phyloP scores from a whole-genome alignment of 345 rosid species.

The Eucalyptus cloeziana region DNA sequence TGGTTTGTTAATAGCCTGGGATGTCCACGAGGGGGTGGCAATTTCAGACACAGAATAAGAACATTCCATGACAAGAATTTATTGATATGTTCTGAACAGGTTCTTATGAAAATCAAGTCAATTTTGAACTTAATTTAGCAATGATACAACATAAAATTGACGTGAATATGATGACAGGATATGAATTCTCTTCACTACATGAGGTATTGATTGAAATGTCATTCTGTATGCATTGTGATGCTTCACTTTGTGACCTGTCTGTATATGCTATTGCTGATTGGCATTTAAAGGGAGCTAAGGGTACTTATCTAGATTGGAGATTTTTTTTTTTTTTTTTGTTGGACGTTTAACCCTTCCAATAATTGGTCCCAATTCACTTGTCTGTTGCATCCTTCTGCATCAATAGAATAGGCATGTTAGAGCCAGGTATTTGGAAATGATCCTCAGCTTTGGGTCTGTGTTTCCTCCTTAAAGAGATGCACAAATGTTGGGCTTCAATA shows the following conservation, averaged over 20 bases:
- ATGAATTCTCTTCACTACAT: neutral
- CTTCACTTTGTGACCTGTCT: neutral
- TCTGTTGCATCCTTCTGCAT: neutral
- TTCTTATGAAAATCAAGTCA: neutral
- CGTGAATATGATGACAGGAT: neutral
- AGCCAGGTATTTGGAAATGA: neutral
- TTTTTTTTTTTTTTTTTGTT: neutral
- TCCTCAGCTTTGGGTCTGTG: neutral
- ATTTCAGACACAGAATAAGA: neutral
- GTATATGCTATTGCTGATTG: neutral
- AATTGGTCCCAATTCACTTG: neutral
- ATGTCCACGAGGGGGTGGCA: neutral
- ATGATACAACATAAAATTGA: neutral
- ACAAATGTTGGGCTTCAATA: neutral
- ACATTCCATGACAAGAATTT: neutral
- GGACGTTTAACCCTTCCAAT: neutral
- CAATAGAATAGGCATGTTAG: neutral
- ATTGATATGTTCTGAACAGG: neutral
- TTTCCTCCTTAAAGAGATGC: neutral
- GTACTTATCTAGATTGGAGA: neutral
- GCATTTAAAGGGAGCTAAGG: neutral
- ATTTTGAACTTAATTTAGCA: neutral
- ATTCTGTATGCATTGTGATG: neutral
- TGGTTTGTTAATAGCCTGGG: neutral
- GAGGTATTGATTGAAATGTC: neutral